These are phyloP conservation scores for Gossypium rotundifolium DNA, from an alignment of 345 rosid genomes.

Conservation along the genomic window DNA sequence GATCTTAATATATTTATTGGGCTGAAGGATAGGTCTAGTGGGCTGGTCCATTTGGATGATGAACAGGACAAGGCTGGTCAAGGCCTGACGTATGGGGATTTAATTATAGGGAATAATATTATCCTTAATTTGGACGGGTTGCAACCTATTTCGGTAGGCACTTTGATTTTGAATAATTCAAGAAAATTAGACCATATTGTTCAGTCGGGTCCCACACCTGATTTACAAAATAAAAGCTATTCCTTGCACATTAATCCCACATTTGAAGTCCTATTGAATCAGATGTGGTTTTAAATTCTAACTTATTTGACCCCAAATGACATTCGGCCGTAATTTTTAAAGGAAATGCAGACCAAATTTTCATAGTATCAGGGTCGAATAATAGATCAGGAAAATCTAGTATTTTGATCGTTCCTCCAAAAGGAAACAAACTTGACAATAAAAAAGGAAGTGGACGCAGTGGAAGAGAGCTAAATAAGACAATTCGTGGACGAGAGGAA, in stretches of 20 bases:
- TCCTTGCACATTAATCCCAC: no score
- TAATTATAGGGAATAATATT: no score
- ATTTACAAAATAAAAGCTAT: accelerated
- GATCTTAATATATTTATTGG: accelerated
- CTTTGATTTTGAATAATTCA: accelerated
- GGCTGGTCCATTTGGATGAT: accelerated
- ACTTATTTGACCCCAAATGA: no score
- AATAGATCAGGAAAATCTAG: accelerated
- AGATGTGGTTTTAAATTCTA: no score
- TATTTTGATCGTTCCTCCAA: no score
- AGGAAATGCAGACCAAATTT: accelerated
- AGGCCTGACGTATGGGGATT: no score
- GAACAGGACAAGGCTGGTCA: no score
- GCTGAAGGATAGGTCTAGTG: accelerated
- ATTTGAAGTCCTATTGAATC: accelerated
- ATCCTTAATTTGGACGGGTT: accelerated
- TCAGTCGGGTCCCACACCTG: no score
- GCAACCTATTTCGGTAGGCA: accelerated
- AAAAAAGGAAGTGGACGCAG: no score
- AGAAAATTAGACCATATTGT: accelerated
- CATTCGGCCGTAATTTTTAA: no score
- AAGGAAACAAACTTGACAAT: accelerated
- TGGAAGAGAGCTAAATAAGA: no score
- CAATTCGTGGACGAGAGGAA: accelerated
- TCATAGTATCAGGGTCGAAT: accelerated